Evolutionary conservation across 257 asterid species (phyloP).

Genomic region (Solanum appendiculatum): DNA sequence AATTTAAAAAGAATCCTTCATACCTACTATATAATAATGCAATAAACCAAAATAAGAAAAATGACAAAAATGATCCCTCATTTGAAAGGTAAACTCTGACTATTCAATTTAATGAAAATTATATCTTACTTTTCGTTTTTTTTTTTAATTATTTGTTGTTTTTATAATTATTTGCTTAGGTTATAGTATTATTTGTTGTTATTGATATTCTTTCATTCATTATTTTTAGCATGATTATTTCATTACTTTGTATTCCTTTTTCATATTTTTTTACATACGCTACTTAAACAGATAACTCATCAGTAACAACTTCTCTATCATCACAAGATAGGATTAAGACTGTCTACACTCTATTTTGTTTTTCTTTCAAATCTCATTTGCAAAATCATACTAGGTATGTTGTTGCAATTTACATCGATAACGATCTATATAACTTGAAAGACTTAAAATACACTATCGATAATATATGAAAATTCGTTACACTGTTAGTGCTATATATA

Average conservation of each 20-base stretch:
- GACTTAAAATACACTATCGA: neutral
- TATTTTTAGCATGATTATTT: neutral
- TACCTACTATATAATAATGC: neutral
- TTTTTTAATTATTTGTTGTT: neutral
- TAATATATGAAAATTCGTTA: neutral
- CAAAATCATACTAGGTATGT: neutral
- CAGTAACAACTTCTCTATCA: neutral
- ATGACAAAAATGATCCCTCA: neutral
- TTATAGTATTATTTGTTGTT: neutral
- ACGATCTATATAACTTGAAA: no score
- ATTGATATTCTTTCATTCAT: neutral
- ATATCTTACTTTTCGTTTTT: neutral
- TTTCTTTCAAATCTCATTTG: no score
- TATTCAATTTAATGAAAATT: neutral
- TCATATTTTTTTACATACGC: neutral
- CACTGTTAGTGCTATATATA: no score
- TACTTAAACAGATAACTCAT: accelerated
- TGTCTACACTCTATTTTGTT: neutral
- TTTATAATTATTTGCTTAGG: neutral
- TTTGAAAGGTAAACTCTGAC: neutral
- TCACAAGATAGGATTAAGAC: neutral
- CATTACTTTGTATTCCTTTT: neutral
- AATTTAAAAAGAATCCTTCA: neutral
- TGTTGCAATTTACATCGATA: neutral
- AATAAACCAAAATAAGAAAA: neutral